These are phyloP conservation scores for Barnettozyma sp. DNA, from an alignment of 805 yeast species.

Conservation along the genomic window DNA sequence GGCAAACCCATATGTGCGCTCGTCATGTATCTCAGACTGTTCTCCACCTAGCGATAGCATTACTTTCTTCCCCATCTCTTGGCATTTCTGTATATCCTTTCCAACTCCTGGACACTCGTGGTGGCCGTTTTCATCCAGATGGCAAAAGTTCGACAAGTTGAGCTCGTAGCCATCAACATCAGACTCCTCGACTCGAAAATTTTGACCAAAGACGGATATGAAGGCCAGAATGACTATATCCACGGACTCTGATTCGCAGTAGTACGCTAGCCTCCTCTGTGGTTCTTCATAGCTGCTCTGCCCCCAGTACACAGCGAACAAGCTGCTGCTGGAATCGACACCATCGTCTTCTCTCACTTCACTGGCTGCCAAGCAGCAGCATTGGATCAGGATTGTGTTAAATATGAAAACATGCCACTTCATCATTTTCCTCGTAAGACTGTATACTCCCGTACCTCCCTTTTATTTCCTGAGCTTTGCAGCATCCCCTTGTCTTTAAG, in stretches of 20 bases:
- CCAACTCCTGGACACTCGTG: conserved; percentile 48
- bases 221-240: conserved; percentile 72
- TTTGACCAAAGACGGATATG: conserved; percentile 22
- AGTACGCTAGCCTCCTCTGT: conserved; percentile 40
- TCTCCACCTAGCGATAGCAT: conserved; percentile 74
- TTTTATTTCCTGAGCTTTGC: too few species aligned
- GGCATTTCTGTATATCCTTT: conserved; percentile 68
- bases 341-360: too few species aligned
- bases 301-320: conserved; percentile 70
- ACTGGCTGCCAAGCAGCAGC: too few species aligned
- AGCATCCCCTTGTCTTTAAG: too few species aligned
- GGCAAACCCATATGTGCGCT: conserved; percentile 63
- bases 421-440: too few species aligned
- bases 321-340: too few species aligned
- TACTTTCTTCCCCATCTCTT: conserved; percentile 68
- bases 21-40: conserved; percentile 38
- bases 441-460: too few species aligned
- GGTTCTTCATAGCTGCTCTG: conserved; percentile 47
- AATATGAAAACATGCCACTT: too few species aligned
- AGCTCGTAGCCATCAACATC: conserved; percentile 27
- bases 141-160: conserved; percentile 50
- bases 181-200: conserved; percentile 3
- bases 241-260: conserved; percentile 62
- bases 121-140: conserved; percentile 28
- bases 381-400: too few species aligned